These are phyloP conservation scores for Pseudocercospora eumusae DNA, from an alignment of 2,329 filamentous ascomycete genomes.

Conservation along the genomic window DNA sequence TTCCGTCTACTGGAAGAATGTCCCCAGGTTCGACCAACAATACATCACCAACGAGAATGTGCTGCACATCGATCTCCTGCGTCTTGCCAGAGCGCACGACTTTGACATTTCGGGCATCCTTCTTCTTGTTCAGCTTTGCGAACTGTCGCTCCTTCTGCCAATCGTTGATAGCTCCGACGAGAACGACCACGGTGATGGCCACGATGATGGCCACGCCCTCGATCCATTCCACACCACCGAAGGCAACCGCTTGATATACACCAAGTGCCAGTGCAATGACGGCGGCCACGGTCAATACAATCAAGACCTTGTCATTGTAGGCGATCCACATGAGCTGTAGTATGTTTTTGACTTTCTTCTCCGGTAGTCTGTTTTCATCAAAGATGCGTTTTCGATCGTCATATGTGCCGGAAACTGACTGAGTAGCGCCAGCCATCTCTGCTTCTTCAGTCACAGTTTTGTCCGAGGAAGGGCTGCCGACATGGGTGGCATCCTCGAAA, in stretches of 20 bases:
- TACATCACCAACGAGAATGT: slow-evolving; percentile 73
- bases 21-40: slow-evolving; percentile 73
- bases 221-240: slow-evolving; percentile 72
- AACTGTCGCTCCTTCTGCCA: slow-evolving; percentile 83
- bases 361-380: slow-evolving; percentile 68
- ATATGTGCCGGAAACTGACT: slow-evolving; percentile 45
- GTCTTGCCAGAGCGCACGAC: slow-evolving; percentile 73
- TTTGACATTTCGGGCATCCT: slow-evolving; percentile 73
- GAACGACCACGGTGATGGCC: slow-evolving; percentile 73
- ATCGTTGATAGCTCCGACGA: slow-evolving; percentile 76
- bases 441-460: slow-evolving; percentile 33
- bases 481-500: slow-evolving; percentile 62
- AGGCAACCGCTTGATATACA: slow-evolving; percentile 63
- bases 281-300: slow-evolving; percentile 69
- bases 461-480: slow-evolving; percentile 34
- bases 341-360: slow-evolving; percentile 69
- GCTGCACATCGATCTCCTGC: slow-evolving; percentile 68
- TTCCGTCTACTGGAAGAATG: slow-evolving; percentile 70
- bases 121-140: slow-evolving; percentile 76
- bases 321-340: slow-evolving; percentile 75
- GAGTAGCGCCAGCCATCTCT: slow-evolving; percentile 24
- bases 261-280: slow-evolving; percentile 73
- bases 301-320: slow-evolving; percentile 78
- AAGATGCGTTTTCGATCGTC: slow-evolving; percentile 69
- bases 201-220: slow-evolving; percentile 78